These are phyloP conservation scores for Geranomyces michiganensis DNA, from an alignment of 192 early-diverging fungal genomes.

Conservation along the genomic window DNA sequence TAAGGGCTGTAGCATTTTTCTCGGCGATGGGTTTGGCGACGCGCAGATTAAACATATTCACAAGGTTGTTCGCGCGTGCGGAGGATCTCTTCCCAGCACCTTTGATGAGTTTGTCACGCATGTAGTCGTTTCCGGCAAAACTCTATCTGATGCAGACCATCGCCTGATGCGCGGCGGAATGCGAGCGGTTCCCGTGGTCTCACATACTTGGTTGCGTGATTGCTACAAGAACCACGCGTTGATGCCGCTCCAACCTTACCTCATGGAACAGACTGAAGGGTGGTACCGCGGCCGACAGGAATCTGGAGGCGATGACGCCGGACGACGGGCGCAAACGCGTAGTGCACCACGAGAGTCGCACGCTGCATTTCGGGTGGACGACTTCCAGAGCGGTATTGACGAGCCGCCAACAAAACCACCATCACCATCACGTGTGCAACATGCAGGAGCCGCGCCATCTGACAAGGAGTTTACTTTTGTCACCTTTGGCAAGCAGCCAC, in stretches of 20 bases:
- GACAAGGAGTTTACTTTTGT: too few species aligned
- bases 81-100: slow-evolving; percentile 19
- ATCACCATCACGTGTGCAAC: too few species aligned
- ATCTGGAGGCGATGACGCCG: not conserved
- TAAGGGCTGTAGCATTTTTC: not conserved
- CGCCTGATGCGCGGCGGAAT: not conserved
- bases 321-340: not conserved
- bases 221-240: slow-evolving; percentile 19
- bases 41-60: slow-evolving; percentile 12
- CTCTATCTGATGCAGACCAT: slow-evolving; percentile 12
- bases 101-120: slow-evolving; percentile 36
- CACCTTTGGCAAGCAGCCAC: too few species aligned
- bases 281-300: not conserved
- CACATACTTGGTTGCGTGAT: slow-evolving; percentile 25
- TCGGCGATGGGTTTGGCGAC: slow-evolving; percentile 34
- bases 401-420: too few species aligned
- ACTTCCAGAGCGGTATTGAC: too few species aligned
- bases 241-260: not conserved
- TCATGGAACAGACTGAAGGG: slow-evolving; percentile 5
- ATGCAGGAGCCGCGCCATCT: too few species aligned
- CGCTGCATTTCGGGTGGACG: not conserved
- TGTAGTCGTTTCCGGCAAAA: slow-evolving; percentile 12
- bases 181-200: slow-evolving; percentile 10
- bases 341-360: not conserved
- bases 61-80: slow-evolving; percentile 28